Conservation (phyloP, 2,329 filamentous ascomycete species). For the Arthrobotrys entomopaga region DNA sequence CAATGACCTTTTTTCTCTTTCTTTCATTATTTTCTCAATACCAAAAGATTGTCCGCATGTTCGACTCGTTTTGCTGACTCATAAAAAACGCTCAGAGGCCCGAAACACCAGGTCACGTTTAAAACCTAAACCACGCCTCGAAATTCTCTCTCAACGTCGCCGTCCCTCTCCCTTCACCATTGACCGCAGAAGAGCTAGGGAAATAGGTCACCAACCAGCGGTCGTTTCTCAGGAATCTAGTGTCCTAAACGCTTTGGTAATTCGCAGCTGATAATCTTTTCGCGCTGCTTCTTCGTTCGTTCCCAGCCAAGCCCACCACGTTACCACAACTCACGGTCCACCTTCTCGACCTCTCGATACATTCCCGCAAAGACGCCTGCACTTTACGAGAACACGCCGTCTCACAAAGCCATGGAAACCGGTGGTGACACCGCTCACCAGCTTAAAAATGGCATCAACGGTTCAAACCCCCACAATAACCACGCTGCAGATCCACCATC, state of each 20-base stretch:
- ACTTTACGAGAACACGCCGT: background rate
- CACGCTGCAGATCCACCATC: constrained; percentile 24
- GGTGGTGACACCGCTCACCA: constrained; percentile 29
- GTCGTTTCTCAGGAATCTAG: background rate
- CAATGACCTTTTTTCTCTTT: constrained; percentile 4
- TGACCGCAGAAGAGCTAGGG: constrained; percentile 4
- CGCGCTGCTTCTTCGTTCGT: background rate
- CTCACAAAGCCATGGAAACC: constrained; percentile 24
- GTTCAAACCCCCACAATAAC: constrained; percentile 23
- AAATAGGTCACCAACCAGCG: background rate
- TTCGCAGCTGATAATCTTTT: too few relatives aligned
- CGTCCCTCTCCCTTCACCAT: background rate
- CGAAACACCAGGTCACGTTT: constrained; percentile 50
- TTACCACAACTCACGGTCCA: background rate
- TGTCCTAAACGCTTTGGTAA: too few relatives aligned
- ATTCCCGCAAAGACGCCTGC: background rate
- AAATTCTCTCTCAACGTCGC: constrained; percentile 10
- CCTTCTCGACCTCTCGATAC: constrained; percentile 11
- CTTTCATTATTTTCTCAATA: constrained; percentile 3
- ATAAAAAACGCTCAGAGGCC: constrained; percentile 30
- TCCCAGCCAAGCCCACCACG: background rate
- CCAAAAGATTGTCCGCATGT: background rate
- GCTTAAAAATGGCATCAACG: constrained; percentile 36
- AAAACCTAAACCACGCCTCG: constrained; percentile 33
- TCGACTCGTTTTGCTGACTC: constrained; percentile 29